phyloP scores from a whole-genome alignment of 495 filamentous ascomycete genomes.

The Trichodelitschia bisporula region DNA sequence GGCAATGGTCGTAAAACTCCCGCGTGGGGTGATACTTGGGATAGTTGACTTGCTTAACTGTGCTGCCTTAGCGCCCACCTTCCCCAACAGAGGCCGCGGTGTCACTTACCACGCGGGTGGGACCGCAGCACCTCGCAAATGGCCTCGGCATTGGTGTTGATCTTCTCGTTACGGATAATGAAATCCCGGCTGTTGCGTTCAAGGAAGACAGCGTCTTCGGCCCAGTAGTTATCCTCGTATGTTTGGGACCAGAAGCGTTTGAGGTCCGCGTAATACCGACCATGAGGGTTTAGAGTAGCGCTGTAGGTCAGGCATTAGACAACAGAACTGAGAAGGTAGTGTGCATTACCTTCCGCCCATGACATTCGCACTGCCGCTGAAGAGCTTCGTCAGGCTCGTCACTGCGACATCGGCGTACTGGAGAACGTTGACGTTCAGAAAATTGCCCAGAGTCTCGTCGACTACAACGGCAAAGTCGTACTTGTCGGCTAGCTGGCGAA shows the following conservation, averaged over 20 bases:
- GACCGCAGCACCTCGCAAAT: constrained; percentile 44
- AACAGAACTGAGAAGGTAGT: neutral
- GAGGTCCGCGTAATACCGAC: constrained; percentile 39
- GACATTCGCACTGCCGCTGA: constrained; percentile 91
- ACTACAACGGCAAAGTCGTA: constrained; percentile 81
- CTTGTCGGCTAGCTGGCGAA: constrained; percentile 50
- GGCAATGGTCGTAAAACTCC: constrained; percentile 51
- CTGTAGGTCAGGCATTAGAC: constrained; percentile 14
- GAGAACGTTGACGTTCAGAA: constrained; percentile 82
- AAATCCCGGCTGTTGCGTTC: constrained; percentile 94
- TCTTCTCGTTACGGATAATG: constrained; percentile 51
- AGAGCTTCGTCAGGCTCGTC: constrained; percentile 86
- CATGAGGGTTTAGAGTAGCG: constrained; percentile 60
- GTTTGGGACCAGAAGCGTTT: constrained; percentile 33
- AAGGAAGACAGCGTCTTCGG: constrained; percentile 79
- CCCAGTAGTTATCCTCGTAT: constrained; percentile 81
- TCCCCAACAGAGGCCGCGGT: neutral
- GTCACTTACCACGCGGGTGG: constrained; percentile 23
- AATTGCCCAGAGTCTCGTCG: constrained; percentile 91
- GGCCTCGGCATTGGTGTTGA: constrained; percentile 68
- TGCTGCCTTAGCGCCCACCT: neutral
- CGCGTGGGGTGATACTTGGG: constrained; percentile 52
- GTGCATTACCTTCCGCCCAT: constrained; percentile 72
- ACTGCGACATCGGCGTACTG: constrained; percentile 76
- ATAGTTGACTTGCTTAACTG: constrained; percentile 67